Conservation (phyloP, 2,329 filamentous ascomycete species). For the Blumeria hordei region DNA sequence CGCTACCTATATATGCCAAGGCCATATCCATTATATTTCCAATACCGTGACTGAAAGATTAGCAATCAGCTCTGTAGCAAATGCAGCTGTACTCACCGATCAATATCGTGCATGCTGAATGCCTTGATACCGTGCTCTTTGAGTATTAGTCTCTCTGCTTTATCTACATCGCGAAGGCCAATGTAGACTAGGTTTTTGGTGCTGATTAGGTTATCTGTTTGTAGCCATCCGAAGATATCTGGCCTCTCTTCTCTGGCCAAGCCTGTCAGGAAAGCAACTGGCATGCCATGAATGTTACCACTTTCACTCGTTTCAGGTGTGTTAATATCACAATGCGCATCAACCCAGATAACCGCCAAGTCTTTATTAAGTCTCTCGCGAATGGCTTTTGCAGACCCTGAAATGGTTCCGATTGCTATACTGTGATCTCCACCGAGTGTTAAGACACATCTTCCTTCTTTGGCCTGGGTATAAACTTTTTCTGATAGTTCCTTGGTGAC, state of each 20-base stretch:
- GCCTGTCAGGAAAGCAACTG: slow-evolving; percentile 73
- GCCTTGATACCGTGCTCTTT: slow-evolving; percentile 78
- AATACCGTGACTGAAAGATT: slow-evolving; percentile 51
- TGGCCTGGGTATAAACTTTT: slow-evolving; percentile 73
- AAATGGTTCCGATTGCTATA: slow-evolving; percentile 84
- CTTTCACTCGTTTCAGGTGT: slow-evolving; percentile 72
- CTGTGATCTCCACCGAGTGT: slow-evolving; percentile 92
- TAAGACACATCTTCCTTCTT: slow-evolving; percentile 62
- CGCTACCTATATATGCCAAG: slow-evolving; percentile 78
- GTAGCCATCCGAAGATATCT: slow-evolving; percentile 77
- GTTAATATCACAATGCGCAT: slow-evolving; percentile 96
- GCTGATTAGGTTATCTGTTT: slow-evolving; percentile 43
- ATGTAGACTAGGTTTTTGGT: slow-evolving; percentile 88
- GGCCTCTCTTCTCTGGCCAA: slow-evolving; percentile 52
- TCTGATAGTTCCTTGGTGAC: slow-evolving; percentile 59
- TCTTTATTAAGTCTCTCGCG: slow-evolving; percentile 62
- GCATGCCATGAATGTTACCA: slow-evolving; percentile 97
- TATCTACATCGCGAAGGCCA: slow-evolving; percentile 75
- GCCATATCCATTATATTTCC: slow-evolving; percentile 95
- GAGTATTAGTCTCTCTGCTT: slow-evolving; percentile 81
- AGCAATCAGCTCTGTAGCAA: not conserved
- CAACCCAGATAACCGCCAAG: slow-evolving; percentile 93
- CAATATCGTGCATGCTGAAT: slow-evolving; percentile 97
- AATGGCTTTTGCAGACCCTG: slow-evolving; percentile 65
- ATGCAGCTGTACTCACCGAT: slow-evolving; percentile 31